A percentile compares a stretch with the other conserved stretches of the same genome.
phyloP scores from a whole-genome alignment of 129 eudicot species.

The Flaveria sonorensis region DNA sequence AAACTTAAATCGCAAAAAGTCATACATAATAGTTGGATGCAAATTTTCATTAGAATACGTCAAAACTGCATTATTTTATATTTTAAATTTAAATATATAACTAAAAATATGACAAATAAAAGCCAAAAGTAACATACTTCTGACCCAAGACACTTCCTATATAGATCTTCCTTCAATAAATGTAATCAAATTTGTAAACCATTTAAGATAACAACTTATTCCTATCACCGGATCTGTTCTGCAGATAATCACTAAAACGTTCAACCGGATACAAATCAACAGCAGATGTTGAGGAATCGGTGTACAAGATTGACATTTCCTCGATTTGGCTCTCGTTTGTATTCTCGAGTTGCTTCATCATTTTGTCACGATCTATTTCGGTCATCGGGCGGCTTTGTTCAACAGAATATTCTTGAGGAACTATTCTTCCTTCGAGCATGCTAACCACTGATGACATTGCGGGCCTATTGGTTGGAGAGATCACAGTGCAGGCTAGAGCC shows the following conservation, averaged over 20 bases:
- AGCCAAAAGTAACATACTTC: neutral
- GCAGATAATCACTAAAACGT: slow-evolving; percentile 38
- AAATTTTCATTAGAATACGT: neutral
- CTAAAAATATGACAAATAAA: neutral
- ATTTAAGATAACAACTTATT: slow-evolving; percentile 6
- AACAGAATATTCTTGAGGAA: slow-evolving; percentile 13
- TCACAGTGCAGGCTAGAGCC: slow-evolving; percentile 47
- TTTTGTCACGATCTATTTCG: slow-evolving; percentile 17
- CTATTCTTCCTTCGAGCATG: slow-evolving; percentile 56
- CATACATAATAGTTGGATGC: neutral
- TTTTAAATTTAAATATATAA: no score
- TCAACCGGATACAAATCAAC: slow-evolving; percentile 46
- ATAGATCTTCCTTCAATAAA: neutral
- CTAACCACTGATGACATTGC: slow-evolving; percentile 62
- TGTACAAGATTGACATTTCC: slow-evolving; percentile 43
- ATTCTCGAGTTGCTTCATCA: slow-evolving; percentile 20
- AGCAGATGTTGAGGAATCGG: slow-evolving; percentile 39
- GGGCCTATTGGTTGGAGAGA: slow-evolving; percentile 47
- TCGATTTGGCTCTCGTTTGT: slow-evolving; percentile 17
- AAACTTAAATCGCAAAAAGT: neutral
- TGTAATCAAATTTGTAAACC: neutral
- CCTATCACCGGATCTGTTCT: slow-evolving; percentile 11
- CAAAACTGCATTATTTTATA: neutral
- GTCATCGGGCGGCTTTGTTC: slow-evolving; percentile 28
- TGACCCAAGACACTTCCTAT: neutral